A percentile compares a stretch with the other conserved stretches of the same genome.
These are phyloP conservation scores for Cyberlindnera suaveolens DNA, from an alignment of 805 yeast species.

Conservation along the genomic window DNA sequence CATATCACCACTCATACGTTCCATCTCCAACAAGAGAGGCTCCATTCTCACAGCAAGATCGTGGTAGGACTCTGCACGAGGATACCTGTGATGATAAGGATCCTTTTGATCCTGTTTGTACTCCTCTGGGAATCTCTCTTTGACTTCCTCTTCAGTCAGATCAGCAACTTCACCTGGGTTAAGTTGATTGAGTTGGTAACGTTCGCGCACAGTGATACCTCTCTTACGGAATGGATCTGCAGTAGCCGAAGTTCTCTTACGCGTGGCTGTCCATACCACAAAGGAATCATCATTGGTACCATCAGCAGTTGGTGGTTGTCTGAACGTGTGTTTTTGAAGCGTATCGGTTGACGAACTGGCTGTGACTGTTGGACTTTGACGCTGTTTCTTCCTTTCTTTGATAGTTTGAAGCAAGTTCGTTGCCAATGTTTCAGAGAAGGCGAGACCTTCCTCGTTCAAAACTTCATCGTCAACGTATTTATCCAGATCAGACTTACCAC, in stretches of 20 bases:
- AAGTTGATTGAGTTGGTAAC: constrained; percentile 79
- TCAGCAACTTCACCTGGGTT: constrained; percentile 87
- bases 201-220: constrained; percentile 62
- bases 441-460: constrained; percentile 64
- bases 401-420: constrained; percentile 39
- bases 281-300: constrained; percentile 56
- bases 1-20: constrained; percentile 81
- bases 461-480: constrained; percentile 76
- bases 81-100: constrained; percentile 89
- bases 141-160: constrained; percentile 54
- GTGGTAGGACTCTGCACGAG: constrained; percentile 92
- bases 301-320: constrained; percentile 41
- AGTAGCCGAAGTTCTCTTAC: constrained; percentile 77
- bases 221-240: constrained; percentile 58
- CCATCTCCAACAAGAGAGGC: constrained; percentile 89
- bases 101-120: constrained; percentile 59
- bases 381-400: constrained; percentile 25
- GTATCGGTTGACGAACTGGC: constrained; percentile 15
- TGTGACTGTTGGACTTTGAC: constrained; percentile 3
- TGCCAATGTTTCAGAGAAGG: constrained; percentile 61
- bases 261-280: constrained; percentile 93
- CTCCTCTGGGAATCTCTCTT: constrained; percentile 59
- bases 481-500: constrained; percentile 43
- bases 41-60: constrained; percentile 93
- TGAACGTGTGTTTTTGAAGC: constrained; percentile 20